Evolutionary conservation across 176 grass and related monocot genomes (phyloP).

Genomic region (Phragmites australis): DNA sequence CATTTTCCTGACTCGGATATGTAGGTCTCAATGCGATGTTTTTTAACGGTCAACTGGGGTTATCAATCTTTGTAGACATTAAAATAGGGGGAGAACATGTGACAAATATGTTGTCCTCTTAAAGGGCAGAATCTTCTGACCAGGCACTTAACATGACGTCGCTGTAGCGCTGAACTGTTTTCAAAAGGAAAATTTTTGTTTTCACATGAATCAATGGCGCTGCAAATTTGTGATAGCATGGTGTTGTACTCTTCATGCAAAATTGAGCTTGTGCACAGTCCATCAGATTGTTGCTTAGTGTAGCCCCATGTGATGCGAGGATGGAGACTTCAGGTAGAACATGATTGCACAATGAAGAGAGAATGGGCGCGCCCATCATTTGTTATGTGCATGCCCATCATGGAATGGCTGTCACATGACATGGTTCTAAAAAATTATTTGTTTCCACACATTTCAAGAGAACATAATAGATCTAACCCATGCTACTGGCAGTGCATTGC

Average conservation of each 20-base stretch:
- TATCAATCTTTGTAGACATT: constrained; percentile 15
- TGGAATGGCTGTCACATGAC: constrained; percentile 42
- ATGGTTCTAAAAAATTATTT: constrained; percentile 17
- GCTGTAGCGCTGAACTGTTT: not conserved
- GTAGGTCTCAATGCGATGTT: constrained; percentile 25
- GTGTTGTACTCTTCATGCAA: constrained; percentile 27
- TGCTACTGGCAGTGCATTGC: not conserved
- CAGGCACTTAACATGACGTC: not conserved
- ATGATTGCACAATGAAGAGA: constrained; percentile 58
- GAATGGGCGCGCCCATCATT: constrained; percentile 42
- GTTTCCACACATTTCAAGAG: constrained; percentile 20
- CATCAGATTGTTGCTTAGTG: constrained; percentile 46
- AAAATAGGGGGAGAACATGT: constrained; percentile 35
- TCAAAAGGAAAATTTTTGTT: not conserved
- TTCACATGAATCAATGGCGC: constrained; percentile 1
- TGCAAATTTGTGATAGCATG: not conserved
- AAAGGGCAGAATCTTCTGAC: constrained; percentile 32
- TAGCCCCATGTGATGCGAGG: constrained; percentile 39
- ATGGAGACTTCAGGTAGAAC: constrained; percentile 23
- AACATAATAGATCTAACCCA: not conserved
- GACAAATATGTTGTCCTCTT: not conserved
- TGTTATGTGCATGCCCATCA: constrained; percentile 34
- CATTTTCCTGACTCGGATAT: constrained; percentile 24
- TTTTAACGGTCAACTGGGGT: not conserved
- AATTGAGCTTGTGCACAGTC: constrained; percentile 31